phyloP scores from a whole-genome alignment of 1,284 basidiomycete species.

The Hymenochaete sp. region DNA sequence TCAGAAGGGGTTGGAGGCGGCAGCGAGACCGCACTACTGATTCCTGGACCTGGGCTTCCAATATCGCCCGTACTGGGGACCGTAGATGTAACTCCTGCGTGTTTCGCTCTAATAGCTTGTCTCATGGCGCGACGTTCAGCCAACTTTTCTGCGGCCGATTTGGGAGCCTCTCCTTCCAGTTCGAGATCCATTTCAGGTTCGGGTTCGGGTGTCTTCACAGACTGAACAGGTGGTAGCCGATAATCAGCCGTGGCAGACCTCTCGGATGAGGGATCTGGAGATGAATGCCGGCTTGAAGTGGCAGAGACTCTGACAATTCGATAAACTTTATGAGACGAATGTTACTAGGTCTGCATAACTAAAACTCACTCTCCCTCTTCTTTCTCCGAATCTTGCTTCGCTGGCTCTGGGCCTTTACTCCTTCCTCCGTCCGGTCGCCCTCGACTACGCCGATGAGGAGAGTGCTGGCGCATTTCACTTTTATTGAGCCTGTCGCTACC shows the following conservation, averaged over 20 bases:
- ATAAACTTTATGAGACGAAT: conserved; percentile 3
- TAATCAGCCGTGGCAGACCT: conserved; percentile 19
- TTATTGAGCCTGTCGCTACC: conserved; percentile 26
- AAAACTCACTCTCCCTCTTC: conserved; percentile 74
- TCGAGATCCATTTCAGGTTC: conserved; percentile 43
- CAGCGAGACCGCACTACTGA: conserved; percentile 66
- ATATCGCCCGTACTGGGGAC: conserved; percentile 31
- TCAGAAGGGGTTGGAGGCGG: conserved; percentile 45
- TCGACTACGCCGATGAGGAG: conserved; percentile 11
- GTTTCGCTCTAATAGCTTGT: conserved; percentile 81
- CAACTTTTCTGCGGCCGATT: conserved; percentile 62
- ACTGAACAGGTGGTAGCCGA: conserved; percentile 23
- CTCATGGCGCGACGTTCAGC: conserved; percentile 75
- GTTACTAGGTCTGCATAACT: conserved; percentile 16
- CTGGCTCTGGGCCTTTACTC: conserved; percentile 21
- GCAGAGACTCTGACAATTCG: conserved; percentile 50
- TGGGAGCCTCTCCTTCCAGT: conserved; percentile 46
- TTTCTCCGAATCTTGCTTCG: conserved; percentile 47
- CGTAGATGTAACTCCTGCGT: conserved; percentile 40
- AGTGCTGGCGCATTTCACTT: conserved; percentile 22
- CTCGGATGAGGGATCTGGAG: conserved; percentile 21
- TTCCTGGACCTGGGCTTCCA: conserved; percentile 46
- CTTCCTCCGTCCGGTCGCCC: conserved; percentile 20
- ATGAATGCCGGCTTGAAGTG: conserved; percentile 30
- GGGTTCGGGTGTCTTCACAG: conserved; percentile 18